Evolutionary conservation across 371 early-diverging fungal species (phyloP).

Genomic region (Mucor racemosus): DNA sequence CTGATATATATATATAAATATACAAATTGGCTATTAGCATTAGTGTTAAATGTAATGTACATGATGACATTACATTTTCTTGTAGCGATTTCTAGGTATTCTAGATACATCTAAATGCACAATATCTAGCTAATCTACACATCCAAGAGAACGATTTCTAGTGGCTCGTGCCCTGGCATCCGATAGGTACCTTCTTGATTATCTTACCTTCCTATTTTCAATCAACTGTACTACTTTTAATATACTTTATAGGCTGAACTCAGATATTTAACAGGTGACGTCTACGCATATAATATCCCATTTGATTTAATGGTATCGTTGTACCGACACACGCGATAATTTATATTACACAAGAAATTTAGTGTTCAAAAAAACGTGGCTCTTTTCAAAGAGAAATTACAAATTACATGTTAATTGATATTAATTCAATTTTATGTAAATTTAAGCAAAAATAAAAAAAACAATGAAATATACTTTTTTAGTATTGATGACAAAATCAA

Average conservation of each 20-base stretch:
- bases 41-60: no score
- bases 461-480: neutral
- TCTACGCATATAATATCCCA: slow-evolving; percentile 2
- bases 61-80: neutral
- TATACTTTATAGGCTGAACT: slow-evolving; percentile 2
- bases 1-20: neutral
- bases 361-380: slow-evolving; percentile 33
- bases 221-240: slow-evolving; percentile 6
- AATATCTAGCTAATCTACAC: neutral
- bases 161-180: slow-evolving; percentile 36
- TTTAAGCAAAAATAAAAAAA: neutral
- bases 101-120: neutral
- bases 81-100: neutral
- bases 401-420: slow-evolving; percentile 2
- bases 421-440: neutral
- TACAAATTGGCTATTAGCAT: no score
- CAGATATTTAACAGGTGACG: slow-evolving; percentile 16
- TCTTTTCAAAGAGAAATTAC: slow-evolving; percentile 1
- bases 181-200: slow-evolving; percentile 29
- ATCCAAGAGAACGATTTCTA: neutral
- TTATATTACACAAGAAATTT: slow-evolving; percentile 21
- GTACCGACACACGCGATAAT: slow-evolving; percentile 30
- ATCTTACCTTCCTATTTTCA: slow-evolving; percentile 22
- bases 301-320: slow-evolving; percentile 11
- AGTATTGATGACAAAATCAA: neutral